Evolutionary conservation across 139 green algal genomes (phyloP).

Genomic region (Chlorella sp.): DNA sequence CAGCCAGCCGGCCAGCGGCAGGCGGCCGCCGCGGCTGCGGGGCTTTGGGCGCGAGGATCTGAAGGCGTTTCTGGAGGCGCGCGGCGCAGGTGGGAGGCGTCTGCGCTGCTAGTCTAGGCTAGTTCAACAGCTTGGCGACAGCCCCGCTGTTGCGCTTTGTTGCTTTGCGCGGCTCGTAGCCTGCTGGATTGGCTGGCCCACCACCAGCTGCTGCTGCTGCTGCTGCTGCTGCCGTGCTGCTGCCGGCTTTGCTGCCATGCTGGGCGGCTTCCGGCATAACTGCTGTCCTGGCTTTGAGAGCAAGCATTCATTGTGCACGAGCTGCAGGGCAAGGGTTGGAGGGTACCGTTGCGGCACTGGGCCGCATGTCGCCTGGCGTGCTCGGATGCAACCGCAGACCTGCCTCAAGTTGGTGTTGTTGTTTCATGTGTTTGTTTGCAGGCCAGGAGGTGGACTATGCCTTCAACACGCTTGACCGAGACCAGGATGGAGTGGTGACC

Average conservation of each 20-base stretch:
- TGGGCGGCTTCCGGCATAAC: too few relatives aligned
- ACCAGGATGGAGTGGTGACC: not conserved
- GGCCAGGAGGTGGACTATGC: conserved; percentile 10
- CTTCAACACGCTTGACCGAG: conserved; percentile 1
- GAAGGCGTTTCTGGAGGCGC: not conserved
- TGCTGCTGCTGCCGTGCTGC: not conserved
- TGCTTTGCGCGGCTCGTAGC: too few relatives aligned
- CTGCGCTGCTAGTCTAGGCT: not conserved
- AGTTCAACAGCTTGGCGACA: too few relatives aligned
- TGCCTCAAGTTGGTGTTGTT: not conserved
- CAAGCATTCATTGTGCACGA: not conserved
- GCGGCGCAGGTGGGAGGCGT: not conserved
- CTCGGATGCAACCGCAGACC: not conserved
- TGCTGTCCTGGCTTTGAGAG: too few relatives aligned
- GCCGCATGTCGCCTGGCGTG: not conserved
- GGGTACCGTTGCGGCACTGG: too few relatives aligned
- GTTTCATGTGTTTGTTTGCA: not conserved
- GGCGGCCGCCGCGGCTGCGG: not conserved
- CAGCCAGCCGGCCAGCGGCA: not conserved
- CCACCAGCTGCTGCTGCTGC: not conserved
- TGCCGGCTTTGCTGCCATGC: not conserved
- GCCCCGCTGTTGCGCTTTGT: not conserved
- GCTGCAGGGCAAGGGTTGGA: too few relatives aligned
- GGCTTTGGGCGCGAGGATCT: not conserved
- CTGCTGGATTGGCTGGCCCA: too few relatives aligned